Evolutionary conservation across 2,329 filamentous ascomycete genomes (phyloP), one percentile per base, ranked within the genome.

Genomic region (Diaporthe helianthi): DNA sequence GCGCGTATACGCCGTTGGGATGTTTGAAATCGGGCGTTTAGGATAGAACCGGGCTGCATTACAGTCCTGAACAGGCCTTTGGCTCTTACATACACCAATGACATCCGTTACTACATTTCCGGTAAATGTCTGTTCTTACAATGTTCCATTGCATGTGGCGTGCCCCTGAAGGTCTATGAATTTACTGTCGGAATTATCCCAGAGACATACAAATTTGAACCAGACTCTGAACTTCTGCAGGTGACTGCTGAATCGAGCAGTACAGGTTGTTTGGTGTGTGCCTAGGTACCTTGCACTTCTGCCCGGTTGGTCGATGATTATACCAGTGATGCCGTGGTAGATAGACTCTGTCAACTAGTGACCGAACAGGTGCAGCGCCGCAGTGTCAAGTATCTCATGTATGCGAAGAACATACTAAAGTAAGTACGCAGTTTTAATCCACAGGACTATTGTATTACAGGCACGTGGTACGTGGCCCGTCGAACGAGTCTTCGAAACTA

Each of bases 11-110:
- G 12, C 53, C 24, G 38, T 36, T 54, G 44, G n/a, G 41, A 1
- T 63, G 12, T 49, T 12, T 36, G 29, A 19, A 44, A 29, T 53
- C 19, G 44, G 65, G 65, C 53, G 65, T 51, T 61, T 31, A 41
- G 65, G 44, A 47, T 67, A 67, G 44, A 67, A 38, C 13, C 29
- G 47, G 58, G 58, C 44, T 63, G 44, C 41, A 63, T 36, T 26
- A 15, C 44, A 33, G 47, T 33, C 12, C 24, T 12, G 47, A 13
- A 49, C 29, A 49, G 24, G 58, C 19, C 24, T 36, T 13, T 19
- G n/a, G 58, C 44, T 24, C 19, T 49, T 12, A 24, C 24, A 24
- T 12, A 47, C 29, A 31, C 29, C 29, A 19, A 19, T 53, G 15
- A 5, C 51, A 53, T 31, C 17, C 19, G 51, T 47, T n/a, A 31